Conservation (phyloP, 1,139 yeast species). For the Yamadazyma friedrichii region DNA sequence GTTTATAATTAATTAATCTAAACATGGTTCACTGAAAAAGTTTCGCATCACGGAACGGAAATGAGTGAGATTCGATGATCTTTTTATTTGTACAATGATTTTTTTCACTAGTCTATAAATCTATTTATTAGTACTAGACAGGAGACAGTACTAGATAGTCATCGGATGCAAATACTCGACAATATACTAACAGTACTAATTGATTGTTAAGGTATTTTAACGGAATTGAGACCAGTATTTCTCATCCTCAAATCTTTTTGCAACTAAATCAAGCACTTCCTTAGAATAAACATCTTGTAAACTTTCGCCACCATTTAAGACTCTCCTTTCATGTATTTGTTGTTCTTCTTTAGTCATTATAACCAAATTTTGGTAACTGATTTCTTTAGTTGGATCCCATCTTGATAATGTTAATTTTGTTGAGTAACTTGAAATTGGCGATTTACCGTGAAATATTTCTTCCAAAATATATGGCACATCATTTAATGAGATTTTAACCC, state of each 20-base stretch:
- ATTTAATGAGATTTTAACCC: slow-evolving; percentile 66
- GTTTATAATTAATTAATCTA: slow-evolving; percentile 1
- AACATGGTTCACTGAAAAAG: slow-evolving; percentile 2
- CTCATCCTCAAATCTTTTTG: slow-evolving; percentile 71
- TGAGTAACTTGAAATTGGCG: slow-evolving; percentile 82
- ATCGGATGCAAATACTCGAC: too few relatives aligned
- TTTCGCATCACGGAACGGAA: not conserved
- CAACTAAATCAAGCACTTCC: slow-evolving; percentile 59
- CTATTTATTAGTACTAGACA: too few relatives aligned
- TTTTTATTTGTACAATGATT: too few relatives aligned
- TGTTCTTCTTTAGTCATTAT: slow-evolving; percentile 89
- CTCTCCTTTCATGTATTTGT: slow-evolving; percentile 68
- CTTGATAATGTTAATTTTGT: slow-evolving; percentile 75
- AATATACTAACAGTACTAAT: too few relatives aligned
- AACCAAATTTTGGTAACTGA: slow-evolving; percentile 72
- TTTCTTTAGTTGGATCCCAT: slow-evolving; percentile 69
- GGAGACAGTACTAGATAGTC: too few relatives aligned
- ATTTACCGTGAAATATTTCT: slow-evolving; percentile 89
- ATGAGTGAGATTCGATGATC: too few relatives aligned
- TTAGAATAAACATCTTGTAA: slow-evolving; percentile 63
- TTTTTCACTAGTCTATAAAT: too few relatives aligned
- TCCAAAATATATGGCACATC: slow-evolving; percentile 88
- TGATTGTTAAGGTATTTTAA: slow-evolving; percentile 8
- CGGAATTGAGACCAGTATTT: slow-evolving; percentile 60
- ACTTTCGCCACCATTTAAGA: slow-evolving; percentile 62